Conservation (phyloP, 2,329 filamentous ascomycete species). For the Microcera coccophila region DNA sequence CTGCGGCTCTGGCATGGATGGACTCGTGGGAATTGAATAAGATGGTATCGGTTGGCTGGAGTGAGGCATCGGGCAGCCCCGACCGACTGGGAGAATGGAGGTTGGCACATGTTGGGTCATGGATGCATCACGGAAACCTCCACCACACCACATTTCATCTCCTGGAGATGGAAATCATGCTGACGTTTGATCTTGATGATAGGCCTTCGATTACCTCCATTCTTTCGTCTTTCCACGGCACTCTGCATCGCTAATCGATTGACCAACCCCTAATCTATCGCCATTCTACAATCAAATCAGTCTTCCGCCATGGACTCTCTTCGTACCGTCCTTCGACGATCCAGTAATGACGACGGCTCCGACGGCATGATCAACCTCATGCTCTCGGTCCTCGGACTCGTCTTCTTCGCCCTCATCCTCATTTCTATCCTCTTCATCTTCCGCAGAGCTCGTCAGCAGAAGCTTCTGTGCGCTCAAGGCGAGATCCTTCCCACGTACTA, state of each 20-base stretch:
- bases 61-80: conserved; percentile 8
- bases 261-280: conserved; percentile 1
- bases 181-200: background rate
- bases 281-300: background rate
- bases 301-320: conserved; percentile 7
- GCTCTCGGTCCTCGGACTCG: conserved; percentile 72
- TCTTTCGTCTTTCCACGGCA: background rate
- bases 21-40: conserved; percentile 10
- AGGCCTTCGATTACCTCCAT: background rate
- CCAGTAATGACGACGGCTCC: conserved; percentile 38
- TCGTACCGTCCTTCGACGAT: conserved; percentile 21
- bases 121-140: conserved; percentile 14
- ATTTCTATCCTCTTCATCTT: conserved; percentile 67
- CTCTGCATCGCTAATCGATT: conserved; percentile 4
- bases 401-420: conserved; percentile 67
- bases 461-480: conserved; percentile 37
- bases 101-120: conserved; percentile 20
- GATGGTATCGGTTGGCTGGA: conserved; percentile 12
- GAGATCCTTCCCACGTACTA: conserved; percentile 67
- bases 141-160: background rate
- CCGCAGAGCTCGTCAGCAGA: conserved; percentile 57
- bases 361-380: conserved; percentile 71
- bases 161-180: background rate
- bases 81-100: conserved; percentile 19
- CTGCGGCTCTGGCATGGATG: conserved; percentile 22